Conservation (phyloP, 768 basidiomycete species). For the Lentinus brumalis region DNA sequence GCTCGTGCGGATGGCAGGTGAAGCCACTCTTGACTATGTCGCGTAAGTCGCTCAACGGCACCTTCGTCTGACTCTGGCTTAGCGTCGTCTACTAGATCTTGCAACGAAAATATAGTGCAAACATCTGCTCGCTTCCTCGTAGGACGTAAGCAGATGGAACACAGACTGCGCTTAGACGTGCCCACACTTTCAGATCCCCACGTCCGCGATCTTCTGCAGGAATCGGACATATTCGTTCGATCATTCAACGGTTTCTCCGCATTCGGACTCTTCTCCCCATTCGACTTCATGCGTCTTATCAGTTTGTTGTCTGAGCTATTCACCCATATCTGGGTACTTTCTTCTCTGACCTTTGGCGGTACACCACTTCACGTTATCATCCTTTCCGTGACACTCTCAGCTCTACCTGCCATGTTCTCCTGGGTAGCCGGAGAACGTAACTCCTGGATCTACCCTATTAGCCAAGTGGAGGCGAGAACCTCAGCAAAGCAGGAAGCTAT, state of each 20-base stretch:
- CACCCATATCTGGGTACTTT: slow-evolving; percentile 70
- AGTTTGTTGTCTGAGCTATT: slow-evolving; percentile 70
- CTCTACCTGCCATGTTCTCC: slow-evolving; percentile 57
- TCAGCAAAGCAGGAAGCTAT: slow-evolving; percentile 75
- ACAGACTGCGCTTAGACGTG: slow-evolving; percentile 74
- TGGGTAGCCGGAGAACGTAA: slow-evolving; percentile 43
- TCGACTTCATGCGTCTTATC: slow-evolving; percentile 76
- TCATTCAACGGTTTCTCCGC: slow-evolving; percentile 75
- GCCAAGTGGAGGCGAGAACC: slow-evolving; percentile 59
- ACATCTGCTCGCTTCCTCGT: slow-evolving; percentile 73
- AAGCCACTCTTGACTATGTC: slow-evolving; percentile 67
- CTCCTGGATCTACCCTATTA: slow-evolving; percentile 47
- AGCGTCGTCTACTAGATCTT: slow-evolving; percentile 42
- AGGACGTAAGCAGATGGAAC: slow-evolving; percentile 78
- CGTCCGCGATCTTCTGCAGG: slow-evolving; percentile 78
- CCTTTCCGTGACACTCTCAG: slow-evolving; percentile 61
- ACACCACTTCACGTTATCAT: slow-evolving; percentile 59
- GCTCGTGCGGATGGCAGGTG: slow-evolving; percentile 60
- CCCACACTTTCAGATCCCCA: slow-evolving; percentile 76
- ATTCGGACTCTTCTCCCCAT: slow-evolving; percentile 78
- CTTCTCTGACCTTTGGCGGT: slow-evolving; percentile 57
- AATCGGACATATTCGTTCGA: slow-evolving; percentile 82
- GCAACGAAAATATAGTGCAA: slow-evolving; percentile 74
- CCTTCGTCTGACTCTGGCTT: neutral
- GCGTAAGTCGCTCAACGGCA: slow-evolving; percentile 54